These are phyloP conservation scores for Vigna mungo DNA, from an alignment of 306 rosid genomes.

Conservation along the genomic window DNA sequence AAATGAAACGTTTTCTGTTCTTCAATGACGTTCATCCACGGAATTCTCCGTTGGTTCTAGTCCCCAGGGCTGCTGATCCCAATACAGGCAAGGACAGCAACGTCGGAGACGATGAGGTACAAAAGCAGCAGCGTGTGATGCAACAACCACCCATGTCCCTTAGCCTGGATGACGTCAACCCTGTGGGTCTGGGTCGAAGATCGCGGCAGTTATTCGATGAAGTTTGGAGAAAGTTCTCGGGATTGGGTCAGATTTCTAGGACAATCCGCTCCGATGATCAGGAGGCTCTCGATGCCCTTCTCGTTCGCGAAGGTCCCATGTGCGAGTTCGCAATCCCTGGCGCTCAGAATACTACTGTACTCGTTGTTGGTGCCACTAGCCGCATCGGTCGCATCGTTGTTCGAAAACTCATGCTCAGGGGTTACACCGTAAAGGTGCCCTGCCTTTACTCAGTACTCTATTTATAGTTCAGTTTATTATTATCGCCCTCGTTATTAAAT, in stretches of 20 bases:
- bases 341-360: conserved; percentile 86
- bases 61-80: conserved; percentile 43
- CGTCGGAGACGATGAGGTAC: conserved; percentile 2
- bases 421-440: conserved; percentile 78
- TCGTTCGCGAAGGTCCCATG: conserved; percentile 88
- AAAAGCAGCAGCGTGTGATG: conserved; percentile 40
- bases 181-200: conserved; percentile 86
- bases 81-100: conserved; percentile 42
- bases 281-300: conserved; percentile 79
- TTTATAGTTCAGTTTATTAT: background rate
- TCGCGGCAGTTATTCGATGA: conserved; percentile 90
- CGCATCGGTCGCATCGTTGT: conserved; percentile 88
- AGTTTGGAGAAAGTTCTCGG: conserved; percentile 95
- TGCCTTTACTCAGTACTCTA: background rate
- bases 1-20: conserved; percentile 10
- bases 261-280: conserved; percentile 71
- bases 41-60: conserved; percentile 4
- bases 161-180: conserved; percentile 87
- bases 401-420: conserved; percentile 94
- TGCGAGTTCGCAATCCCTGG: conserved; percentile 94
- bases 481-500: too few species aligned
- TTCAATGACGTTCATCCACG: background rate
- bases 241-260: conserved; percentile 91
- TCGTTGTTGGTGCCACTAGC: conserved; percentile 94
- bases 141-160: conserved; percentile 52